Evolutionary conservation across 139 green algal species (phyloP), one percentile per base, ranked within the genome.

Genomic region (Coccomyxa sp.): DNA sequence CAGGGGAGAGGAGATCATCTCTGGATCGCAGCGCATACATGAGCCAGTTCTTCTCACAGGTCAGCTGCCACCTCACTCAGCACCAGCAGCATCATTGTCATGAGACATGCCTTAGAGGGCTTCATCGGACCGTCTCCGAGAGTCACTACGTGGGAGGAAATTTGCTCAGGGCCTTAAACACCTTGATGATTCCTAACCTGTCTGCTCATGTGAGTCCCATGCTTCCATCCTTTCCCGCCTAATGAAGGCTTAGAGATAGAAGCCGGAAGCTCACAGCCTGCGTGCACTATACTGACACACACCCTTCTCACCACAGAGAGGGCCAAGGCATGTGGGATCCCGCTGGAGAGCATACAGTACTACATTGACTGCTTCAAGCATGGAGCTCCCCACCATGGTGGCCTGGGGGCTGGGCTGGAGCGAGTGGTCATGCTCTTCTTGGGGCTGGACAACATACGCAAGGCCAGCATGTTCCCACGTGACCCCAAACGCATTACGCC

Each of bases 1-100:
- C 76, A 88, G 96, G 8, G 96, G 96, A 8, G 96, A 99, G 88
- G 96, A 99, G 83, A 99, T 99, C 88, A 98, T 99, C 81, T 97
- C 88, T 7, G 94, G 94, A 0, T 93, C 94, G 50, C 95, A 99
- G 90, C 88, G 96, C 7, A 84, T 99, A 35, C 96, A 99, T 85
- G 94, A 98, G 78, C 76, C 96, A 2, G 87, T 93, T 31, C 84
- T 99, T 73, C 91, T 99, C 1, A 84, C 80, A 55, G 83, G 89
- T 88, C 78, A 34, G 84, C 24, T 8, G 14, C 29, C 50, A 64
- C 44, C 44, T 10, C 12, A 58, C 44, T 31, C 50, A 18, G 5
- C 37, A 35, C 37, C 50, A n/a, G n/a, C n/a, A n/a, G n/a, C n/a
- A n/a, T n/a, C n/a, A n/a, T n/a, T n/a, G n/a, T n/a, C n/a, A n/a